A percentile compares a stretch with the other conserved stretches of the same genome.
Conservation (phyloP, 2,329 filamentous ascomycete genomes). For the Fusarium sp. region DNA sequence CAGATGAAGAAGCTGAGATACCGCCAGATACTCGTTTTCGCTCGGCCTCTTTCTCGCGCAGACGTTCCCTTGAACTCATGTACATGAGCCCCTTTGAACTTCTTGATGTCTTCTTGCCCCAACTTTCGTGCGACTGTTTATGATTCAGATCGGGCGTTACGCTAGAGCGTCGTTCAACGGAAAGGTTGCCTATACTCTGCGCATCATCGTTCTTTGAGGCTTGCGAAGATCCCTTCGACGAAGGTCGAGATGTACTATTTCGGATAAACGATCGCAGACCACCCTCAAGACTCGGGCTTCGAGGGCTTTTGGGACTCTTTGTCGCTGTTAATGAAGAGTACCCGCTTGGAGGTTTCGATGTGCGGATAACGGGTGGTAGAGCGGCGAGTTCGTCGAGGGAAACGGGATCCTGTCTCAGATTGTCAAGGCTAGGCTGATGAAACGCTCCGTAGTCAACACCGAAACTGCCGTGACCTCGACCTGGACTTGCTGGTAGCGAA, state of each 20-base stretch:
- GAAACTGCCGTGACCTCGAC: conserved; percentile 66
- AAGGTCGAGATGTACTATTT: conserved; percentile 63
- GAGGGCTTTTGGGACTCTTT: conserved; percentile 61
- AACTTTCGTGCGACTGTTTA: conserved; percentile 69
- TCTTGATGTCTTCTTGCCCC: conserved; percentile 67
- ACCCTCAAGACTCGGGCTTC: conserved; percentile 62
- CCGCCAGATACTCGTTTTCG: conserved; percentile 62
- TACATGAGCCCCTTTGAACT: conserved; percentile 73
- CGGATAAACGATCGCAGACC: conserved; percentile 71
- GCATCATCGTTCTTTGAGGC: conserved; percentile 68
- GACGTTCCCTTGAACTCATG: conserved; percentile 76
- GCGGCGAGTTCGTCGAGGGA: conserved; percentile 71
- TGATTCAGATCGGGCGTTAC: conserved; percentile 62
- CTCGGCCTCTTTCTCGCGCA: conserved; percentile 71
- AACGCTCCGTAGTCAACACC: conserved; percentile 80
- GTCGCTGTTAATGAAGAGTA: conserved; percentile 76
- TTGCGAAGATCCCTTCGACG: conserved; percentile 66
- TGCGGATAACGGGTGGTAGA: conserved; percentile 78
- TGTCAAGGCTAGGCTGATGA: conserved; percentile 62
- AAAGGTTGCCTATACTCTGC: conserved; percentile 72
- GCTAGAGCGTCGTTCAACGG: conserved; percentile 67
- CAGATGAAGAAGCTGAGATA: conserved; percentile 34
- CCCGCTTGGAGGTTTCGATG: conserved; percentile 82
- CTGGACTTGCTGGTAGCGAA: conserved; percentile 52
- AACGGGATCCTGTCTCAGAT: conserved; percentile 58